Evolutionary conservation across 257 asterid genomes (phyloP), one percentile per base, ranked within the genome.

Genomic region (Verbena officinalis): DNA sequence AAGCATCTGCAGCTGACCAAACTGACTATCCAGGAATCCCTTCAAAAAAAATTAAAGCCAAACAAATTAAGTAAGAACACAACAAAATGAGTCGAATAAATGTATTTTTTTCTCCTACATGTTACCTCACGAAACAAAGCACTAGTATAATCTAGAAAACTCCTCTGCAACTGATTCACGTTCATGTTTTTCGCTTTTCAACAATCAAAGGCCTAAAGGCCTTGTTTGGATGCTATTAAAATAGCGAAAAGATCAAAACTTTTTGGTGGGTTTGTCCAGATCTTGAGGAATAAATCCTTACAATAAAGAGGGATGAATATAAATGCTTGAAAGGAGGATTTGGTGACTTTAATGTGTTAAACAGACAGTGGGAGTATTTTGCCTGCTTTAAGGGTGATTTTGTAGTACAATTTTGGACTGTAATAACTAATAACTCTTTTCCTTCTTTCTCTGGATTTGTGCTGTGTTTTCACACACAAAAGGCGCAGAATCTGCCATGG

Each of bases 1-100:
- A 70, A 91, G 89, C 64, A 69, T 67, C 60, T 91, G 89, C 75
- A 91, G 86, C 83, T 91, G 94, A 67, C 77, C 69, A 78, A 86
- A 91, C 67, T 91, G 97, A 51, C 66, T 74, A 73, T 91, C 96
- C 86, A 91, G 81, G 75, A 91, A 75, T 12, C 90, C 94, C 97
- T 91, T 76, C 65, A 67, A 62, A 19, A 40, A 60, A 40, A 31
- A 43, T 43, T 9, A 40, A 11, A 49, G 13, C n/a, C n/a, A n/a
- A 33, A 22, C 6, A 24, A 12, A 22, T n/a, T n/a, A 5, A 57
- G 9, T 15, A 27, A 59, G 0, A 39, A 21, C 10, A 53, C 64
- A 3, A 24, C 57, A 20, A 33, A 53, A 51, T 6, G 2, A 14
- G 15, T 24, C 55, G 13, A 42, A 50, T 34, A 60, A 33, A 61